phyloP scores from a whole-genome alignment of 2,329 filamentous ascomycete species.

The Colletotrichum chrysophilum region DNA sequence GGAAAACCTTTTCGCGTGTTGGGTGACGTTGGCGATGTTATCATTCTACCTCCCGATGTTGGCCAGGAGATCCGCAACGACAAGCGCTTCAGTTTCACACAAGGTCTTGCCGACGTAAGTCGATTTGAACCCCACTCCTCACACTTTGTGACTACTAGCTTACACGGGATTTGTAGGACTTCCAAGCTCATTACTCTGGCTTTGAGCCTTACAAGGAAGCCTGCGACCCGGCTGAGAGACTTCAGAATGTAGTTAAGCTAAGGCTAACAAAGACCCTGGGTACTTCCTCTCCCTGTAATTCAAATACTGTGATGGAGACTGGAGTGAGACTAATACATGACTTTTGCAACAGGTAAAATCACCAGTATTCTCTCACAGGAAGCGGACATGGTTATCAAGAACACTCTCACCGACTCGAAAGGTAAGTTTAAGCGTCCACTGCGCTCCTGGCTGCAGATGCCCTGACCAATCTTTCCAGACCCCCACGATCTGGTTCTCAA shows the following conservation, averaged over 20 bases:
- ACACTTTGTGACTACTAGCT: not conserved
- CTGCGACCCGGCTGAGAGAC: not conserved
- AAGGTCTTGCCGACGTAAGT: not conserved
- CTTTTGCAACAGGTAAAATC: not conserved
- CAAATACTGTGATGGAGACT: not conserved
- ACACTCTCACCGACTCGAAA: not conserved
- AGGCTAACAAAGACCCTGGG: not conserved
- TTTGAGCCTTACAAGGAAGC: not conserved
- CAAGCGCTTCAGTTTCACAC: not conserved
- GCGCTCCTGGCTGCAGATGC: fast-evolving
- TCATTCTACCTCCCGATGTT: not conserved
- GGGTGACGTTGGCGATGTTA: not conserved
- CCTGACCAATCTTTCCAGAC: not conserved
- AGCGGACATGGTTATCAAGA: not conserved
- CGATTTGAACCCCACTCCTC: not conserved
- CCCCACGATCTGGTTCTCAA: not conserved
- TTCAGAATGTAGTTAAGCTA: not conserved
- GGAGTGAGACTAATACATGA: not conserved
- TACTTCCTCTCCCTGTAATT: not conserved
- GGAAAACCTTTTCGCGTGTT: not conserved
- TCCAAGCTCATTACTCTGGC: not conserved
- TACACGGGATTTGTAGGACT: not conserved
- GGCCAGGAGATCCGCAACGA: not conserved
- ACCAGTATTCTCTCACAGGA: not conserved
- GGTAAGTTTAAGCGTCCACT: not conserved